Base-by-base conservation (phyloP, 2,329 filamentous ascomycete genomes). In the Aspergillus melleus region DNA sequence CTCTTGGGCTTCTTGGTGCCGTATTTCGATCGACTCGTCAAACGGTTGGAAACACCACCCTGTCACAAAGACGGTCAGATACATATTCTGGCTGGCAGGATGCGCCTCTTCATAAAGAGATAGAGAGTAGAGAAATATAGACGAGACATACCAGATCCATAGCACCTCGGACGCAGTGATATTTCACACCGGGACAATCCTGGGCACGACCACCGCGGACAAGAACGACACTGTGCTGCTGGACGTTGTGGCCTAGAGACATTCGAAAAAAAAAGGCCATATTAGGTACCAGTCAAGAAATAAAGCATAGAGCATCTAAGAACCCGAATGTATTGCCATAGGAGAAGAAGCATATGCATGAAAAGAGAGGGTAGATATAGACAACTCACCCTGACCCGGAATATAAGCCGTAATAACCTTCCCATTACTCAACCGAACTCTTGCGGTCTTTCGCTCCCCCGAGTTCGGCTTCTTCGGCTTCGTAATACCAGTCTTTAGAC, bases 391-490 rank as follows among this genome's bases (percentile, higher is more conserved):
- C 85, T 98, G 94, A 55, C 95, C 95, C 36, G 93, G 92, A 72
- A 99, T 97, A 81, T 97, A 98, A 26, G 91, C 91, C 60, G 92
- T 96, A 64, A 99, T 84, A 60, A 96, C 85, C 73, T 88, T 91
- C 57, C 95, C 95, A 64, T 87, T 93, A 61, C 90, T 95, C 74
- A 99, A 81, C 68, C 93, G 84, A 20, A 99, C 89, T 82, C 94
- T 91, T 2, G 94, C 94, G 59, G 92, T 95, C 83, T 99, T 99
- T 64, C 95, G 85, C 83, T 98, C 92, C 58, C 93, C 95, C 29
- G 95, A 99, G 79, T 99, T 99, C 66, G 95, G 95, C 80, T 99
- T 99, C 88, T 99, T 99, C 58, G 95, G 95, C 72, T 95, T 92
- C 69, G 90, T 92, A 69, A 93, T 91, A 72, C 91, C 92, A 61